Conservation (phyloP, 108 stramenopile species). For the Craspedostauros australis region DNA sequence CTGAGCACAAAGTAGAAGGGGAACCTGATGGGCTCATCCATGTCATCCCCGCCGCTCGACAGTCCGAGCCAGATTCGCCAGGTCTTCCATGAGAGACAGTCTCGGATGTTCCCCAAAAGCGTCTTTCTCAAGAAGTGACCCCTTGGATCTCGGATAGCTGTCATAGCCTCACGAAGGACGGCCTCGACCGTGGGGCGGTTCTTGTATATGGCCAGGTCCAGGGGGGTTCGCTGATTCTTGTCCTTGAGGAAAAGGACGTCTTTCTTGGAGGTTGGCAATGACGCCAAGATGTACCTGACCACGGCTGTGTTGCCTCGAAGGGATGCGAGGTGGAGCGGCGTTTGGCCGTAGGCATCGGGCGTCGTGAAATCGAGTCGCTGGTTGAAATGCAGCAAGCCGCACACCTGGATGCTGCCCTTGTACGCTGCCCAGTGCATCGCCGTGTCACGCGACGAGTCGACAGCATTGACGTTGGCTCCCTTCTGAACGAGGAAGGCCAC, state of each 20-base stretch:
- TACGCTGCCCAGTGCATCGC: slow-evolving; percentile 97
- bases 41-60: slow-evolving; percentile 35
- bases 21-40: slow-evolving; percentile 56
- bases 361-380: slow-evolving; percentile 17
- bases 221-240: slow-evolving; percentile 70
- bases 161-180: slow-evolving; percentile 53
- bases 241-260: slow-evolving; percentile 40
- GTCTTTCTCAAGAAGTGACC: slow-evolving; percentile 25
- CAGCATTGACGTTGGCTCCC: slow-evolving; percentile 69
- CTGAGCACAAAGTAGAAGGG: slow-evolving; percentile 68
- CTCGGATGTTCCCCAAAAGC: slow-evolving; percentile 6
- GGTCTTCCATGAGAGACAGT: slow-evolving; percentile 35
- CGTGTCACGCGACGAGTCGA: slow-evolving; percentile 82
- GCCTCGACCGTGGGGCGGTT: slow-evolving; percentile 58
- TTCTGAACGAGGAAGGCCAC: slow-evolving; percentile 78
- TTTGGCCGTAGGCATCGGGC: slow-evolving; percentile 89
- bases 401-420: slow-evolving; percentile 85
- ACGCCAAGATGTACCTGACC: slow-evolving; percentile 62
- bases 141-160: slow-evolving; percentile 20
- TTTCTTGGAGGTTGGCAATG: slow-evolving; percentile 3
- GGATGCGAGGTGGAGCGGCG: slow-evolving; percentile 88
- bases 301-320: slow-evolving; percentile 84
- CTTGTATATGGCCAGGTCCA: slow-evolving; percentile 76
- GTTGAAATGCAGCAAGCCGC: slow-evolving; percentile 79
- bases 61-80: slow-evolving; percentile 80